Conservation (phyloP, 2,329 filamentous ascomycete species). For the Diaporthe sp. region DNA sequence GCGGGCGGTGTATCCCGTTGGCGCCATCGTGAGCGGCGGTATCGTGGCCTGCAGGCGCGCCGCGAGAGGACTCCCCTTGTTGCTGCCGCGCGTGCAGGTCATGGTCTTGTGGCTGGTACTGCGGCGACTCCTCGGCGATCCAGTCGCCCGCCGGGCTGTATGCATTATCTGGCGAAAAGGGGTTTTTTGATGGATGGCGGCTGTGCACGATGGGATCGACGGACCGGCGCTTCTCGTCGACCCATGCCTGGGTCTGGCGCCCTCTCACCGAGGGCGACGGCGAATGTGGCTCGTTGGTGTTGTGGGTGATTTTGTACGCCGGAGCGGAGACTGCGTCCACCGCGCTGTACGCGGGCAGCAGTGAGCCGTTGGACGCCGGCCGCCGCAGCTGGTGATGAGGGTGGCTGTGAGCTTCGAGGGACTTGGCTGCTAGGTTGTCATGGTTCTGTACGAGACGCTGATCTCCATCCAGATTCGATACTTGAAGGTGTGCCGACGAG, state of each 20-base stretch:
- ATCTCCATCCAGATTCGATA: not conserved
- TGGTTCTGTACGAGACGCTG: not conserved
- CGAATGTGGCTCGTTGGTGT: not conserved
- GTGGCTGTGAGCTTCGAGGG: not conserved
- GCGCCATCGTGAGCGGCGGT: not conserved
- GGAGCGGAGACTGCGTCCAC: not conserved
- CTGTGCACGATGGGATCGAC: not conserved
- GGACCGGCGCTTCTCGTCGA: slow-evolving; percentile 14
- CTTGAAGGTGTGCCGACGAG: not conserved
- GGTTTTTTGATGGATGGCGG: not conserved
- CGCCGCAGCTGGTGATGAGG: not conserved
- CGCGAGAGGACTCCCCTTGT: slow-evolving; percentile 7
- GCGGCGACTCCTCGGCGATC: not conserved
- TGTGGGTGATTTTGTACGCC: not conserved
- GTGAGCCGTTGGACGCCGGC: not conserved
- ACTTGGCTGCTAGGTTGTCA: not conserved
- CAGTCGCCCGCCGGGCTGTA: not conserved
- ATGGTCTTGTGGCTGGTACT: slow-evolving; percentile 10
- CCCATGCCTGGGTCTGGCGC: slow-evolving; percentile 3
- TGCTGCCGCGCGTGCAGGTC: slow-evolving; percentile 5
- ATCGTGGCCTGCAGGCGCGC: not conserved
- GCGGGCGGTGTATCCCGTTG: not conserved
- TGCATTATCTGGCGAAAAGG: not conserved
- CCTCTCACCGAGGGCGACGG: not conserved
- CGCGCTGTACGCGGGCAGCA: not conserved